phyloP scores from a whole-genome alignment of 1,284 basidiomycete genomes.

The Marasmius fiardii region DNA sequence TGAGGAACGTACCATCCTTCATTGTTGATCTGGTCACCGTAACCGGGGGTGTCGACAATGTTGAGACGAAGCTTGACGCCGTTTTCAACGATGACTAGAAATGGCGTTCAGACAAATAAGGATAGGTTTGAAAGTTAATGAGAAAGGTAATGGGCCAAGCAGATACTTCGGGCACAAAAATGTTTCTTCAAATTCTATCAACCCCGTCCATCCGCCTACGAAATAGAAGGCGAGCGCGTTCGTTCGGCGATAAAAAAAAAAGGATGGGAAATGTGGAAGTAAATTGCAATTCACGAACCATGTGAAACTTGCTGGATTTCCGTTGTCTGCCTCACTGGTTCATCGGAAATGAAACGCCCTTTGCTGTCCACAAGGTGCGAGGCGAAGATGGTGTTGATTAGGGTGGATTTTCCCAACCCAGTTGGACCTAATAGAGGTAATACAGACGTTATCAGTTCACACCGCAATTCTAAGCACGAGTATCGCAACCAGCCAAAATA shows the following conservation, averaged over 20 bases:
- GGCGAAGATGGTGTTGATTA: constrained; percentile 99
- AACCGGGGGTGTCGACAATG: constrained; percentile 98
- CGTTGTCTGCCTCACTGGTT: constrained; percentile 90
- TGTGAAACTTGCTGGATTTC: constrained; percentile 96
- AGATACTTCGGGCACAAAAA: not conserved
- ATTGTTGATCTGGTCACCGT: constrained; percentile 98
- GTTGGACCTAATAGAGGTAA: constrained; percentile 72
- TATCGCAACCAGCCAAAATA: not conserved
- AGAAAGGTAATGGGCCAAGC: not conserved
- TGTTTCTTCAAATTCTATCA: not conserved
- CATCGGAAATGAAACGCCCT: constrained; percentile 86
- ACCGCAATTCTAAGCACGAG: not conserved
- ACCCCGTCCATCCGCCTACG: not conserved
- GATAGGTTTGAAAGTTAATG: not conserved
- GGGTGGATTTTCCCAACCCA: constrained; percentile 95
- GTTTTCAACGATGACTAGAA: constrained; percentile 90
- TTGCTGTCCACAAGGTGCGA: constrained; percentile 98
- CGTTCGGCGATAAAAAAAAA: constrained; percentile 4
- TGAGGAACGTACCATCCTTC: constrained; percentile 89
- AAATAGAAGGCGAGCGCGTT: not conserved
- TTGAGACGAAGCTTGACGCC: constrained; percentile 94
- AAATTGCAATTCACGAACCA: constrained; percentile 55
- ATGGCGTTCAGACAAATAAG: not conserved
- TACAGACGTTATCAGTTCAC: not conserved
- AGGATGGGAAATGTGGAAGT: constrained; percentile 1